Conservation (phyloP, 495 filamentous ascomycete genomes). For the Lindgomyces ingoldianus region DNA sequence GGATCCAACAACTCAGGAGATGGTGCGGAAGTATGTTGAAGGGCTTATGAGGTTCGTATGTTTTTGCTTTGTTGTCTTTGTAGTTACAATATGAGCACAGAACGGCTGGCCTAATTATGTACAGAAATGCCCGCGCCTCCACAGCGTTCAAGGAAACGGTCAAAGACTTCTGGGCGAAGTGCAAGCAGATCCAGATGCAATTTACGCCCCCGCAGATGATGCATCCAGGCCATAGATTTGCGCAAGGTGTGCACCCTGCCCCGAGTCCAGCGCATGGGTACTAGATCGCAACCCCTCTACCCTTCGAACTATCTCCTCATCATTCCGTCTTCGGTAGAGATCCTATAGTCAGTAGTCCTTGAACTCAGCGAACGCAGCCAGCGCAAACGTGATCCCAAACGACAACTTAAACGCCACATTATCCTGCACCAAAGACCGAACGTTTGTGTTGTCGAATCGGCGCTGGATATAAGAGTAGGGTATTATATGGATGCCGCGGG, state of each 20-base stretch:
- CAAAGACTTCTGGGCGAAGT: constrained; percentile 31
- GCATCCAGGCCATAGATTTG: constrained; percentile 27
- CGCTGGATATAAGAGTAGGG: constrained; percentile 60
- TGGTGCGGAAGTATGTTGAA: constrained; percentile 30
- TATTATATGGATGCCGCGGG: constrained; percentile 72
- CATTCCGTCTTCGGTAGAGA: too few species aligned
- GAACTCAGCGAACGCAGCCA: constrained; percentile 73
- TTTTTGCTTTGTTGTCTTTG: not conserved
- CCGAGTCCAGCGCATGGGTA: not conserved
- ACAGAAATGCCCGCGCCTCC: constrained; percentile 28
- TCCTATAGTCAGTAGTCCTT: constrained; percentile 39
- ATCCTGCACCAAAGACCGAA: constrained; percentile 61
- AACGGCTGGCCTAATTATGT: not conserved
- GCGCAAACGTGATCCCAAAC: constrained; percentile 73
- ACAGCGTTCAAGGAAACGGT: constrained; percentile 32
- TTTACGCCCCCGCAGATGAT: constrained; percentile 24
- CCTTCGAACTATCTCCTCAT: too few species aligned
- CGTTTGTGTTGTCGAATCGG: constrained; percentile 59
- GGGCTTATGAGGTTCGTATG: constrained; percentile 25
- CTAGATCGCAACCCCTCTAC: not conserved
- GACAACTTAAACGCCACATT: constrained; percentile 76
- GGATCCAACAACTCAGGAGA: constrained; percentile 2
- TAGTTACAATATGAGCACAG: not conserved
- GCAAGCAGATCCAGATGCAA: constrained; percentile 34
- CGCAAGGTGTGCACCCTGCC: too few species aligned